Percentiles rank a stretch among this genome's conserved stretches.
Conservation (phyloP, 2,329 filamentous ascomycete genomes). For the Penicillium sp. region DNA sequence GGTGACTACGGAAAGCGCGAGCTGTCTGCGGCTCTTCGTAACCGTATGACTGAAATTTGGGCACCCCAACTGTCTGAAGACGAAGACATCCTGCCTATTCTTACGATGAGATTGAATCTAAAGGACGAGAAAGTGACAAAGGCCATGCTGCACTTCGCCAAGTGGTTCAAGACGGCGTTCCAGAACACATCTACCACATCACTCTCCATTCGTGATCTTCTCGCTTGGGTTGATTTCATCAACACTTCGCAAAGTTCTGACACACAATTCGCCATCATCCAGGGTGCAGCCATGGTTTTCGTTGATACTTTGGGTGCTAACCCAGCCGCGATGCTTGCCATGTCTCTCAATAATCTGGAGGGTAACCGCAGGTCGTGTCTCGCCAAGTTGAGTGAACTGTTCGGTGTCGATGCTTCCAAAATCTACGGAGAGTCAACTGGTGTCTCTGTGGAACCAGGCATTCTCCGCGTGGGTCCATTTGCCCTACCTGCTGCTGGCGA, state of each 20-base stretch:
- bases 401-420: constrained; percentile 62
- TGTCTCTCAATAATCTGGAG: constrained; percentile 68
- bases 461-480: constrained; percentile 74
- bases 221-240: constrained; percentile 92
- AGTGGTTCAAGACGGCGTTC: constrained; percentile 85
- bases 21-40: constrained; percentile 88
- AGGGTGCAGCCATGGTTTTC: constrained; percentile 93
- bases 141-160: constrained; percentile 80
- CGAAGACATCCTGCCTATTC: constrained; percentile 85
- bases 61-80: constrained; percentile 83
- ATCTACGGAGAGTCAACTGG: constrained; percentile 67
- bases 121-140: constrained; percentile 60
- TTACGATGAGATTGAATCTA: constrained; percentile 69
- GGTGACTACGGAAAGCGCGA: constrained; percentile 99
- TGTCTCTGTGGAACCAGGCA: constrained; percentile 55
- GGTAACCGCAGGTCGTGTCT: constrained; percentile 74
- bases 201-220: constrained; percentile 87
- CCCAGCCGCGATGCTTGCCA: constrained; percentile 80
- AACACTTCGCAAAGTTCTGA: constrained; percentile 63
- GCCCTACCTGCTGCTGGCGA: constrained; percentile 57
- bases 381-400: constrained; percentile 66
- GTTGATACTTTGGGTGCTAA: constrained; percentile 95
- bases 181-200: constrained; percentile 73
- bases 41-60: constrained; percentile 99
- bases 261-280: constrained; percentile 60